Percentiles rank a stretch among this genome's conserved stretches.
Conservation (phyloP, 208 protist genomes). For the Leptomonas pyrrhocoris region DNA sequence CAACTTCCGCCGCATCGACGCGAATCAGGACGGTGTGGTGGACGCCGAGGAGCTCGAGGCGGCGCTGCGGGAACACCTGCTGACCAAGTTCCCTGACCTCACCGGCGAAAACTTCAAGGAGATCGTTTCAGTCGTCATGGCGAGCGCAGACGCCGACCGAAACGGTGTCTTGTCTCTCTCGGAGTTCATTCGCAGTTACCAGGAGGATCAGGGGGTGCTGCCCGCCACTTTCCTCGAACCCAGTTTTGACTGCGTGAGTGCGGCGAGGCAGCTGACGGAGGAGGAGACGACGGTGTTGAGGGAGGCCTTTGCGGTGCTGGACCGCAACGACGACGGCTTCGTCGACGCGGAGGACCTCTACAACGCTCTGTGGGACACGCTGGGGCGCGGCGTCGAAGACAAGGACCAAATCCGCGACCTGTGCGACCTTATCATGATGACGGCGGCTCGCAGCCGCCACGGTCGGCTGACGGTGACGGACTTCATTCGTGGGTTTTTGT, state of each 20-base stretch:
- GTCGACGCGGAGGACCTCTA: constrained; percentile 72
- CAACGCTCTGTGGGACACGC: constrained; percentile 62
- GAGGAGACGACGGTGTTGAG: constrained; percentile 67
- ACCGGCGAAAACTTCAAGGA: constrained; percentile 65
- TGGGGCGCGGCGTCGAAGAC: constrained; percentile 43
- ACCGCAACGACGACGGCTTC: constrained; percentile 80
- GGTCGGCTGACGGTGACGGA: constrained; percentile 60
- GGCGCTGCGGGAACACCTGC: constrained; percentile 58
- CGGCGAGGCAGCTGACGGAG: constrained; percentile 51
- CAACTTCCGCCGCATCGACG: constrained; percentile 73
- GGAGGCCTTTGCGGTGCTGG: constrained; percentile 74
- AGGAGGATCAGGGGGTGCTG: constrained; percentile 87
- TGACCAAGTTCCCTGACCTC: constrained; percentile 66
- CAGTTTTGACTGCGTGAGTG: not conserved
- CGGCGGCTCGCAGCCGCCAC: constrained; percentile 50
- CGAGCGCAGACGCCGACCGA: constrained; percentile 66
- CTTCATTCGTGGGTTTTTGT: constrained; percentile 68
- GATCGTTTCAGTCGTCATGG: constrained; percentile 77
- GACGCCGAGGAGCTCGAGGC: constrained; percentile 67
- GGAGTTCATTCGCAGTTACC: constrained; percentile 88
- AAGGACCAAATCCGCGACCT: constrained; percentile 73
- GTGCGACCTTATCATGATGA: constrained; percentile 82
- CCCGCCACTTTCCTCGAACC: constrained; percentile 76
- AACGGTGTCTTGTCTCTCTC: constrained; percentile 77
- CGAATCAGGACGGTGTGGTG: constrained; percentile 73